Evolutionary conservation across 495 filamentous ascomycete species (phyloP).

Genomic region (Penicillium atrosanguineum): DNA sequence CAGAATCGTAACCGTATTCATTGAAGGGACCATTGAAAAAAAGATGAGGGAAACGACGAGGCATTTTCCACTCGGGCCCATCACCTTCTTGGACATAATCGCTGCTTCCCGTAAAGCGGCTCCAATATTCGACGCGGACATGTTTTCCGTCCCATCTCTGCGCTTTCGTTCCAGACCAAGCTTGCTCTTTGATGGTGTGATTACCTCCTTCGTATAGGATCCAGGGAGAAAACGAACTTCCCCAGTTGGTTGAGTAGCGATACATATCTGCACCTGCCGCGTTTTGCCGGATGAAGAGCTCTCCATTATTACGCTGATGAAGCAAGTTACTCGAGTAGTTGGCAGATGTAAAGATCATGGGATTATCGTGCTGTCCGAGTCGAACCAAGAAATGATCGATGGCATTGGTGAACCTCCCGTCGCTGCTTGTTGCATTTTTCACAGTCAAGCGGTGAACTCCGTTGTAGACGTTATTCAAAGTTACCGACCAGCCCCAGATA

Average conservation of each 20-base stretch:
- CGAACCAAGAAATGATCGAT: slow-evolving; percentile 57
- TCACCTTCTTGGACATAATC: slow-evolving; percentile 65
- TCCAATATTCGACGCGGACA: slow-evolving; percentile 67
- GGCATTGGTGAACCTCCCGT: slow-evolving; percentile 41
- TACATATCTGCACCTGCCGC: slow-evolving; percentile 64
- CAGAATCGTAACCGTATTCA: slow-evolving; percentile 65
- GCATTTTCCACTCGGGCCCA: slow-evolving; percentile 34
- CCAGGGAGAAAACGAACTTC: slow-evolving; percentile 60
- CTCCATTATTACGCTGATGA: slow-evolving; percentile 34
- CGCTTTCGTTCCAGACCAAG: slow-evolving; percentile 59
- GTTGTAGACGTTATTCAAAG: slow-evolving; percentile 58
- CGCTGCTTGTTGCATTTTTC: slow-evolving; percentile 46
- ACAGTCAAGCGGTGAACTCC: slow-evolving; percentile 65
- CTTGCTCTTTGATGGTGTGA: slow-evolving; percentile 38
- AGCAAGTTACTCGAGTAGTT: slow-evolving; percentile 60
- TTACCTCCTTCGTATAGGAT: slow-evolving; percentile 51
- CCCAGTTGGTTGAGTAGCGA: slow-evolving; percentile 64
- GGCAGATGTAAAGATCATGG: slow-evolving; percentile 55
- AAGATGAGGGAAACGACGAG: slow-evolving; percentile 61
- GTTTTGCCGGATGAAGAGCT: slow-evolving; percentile 53
- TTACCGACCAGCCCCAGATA: slow-evolving; percentile 53
- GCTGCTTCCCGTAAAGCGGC: slow-evolving; percentile 60
- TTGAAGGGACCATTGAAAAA: slow-evolving; percentile 67
- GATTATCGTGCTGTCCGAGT: slow-evolving; percentile 55
- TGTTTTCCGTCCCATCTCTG: slow-evolving; percentile 68